Conservation (phyloP, 495 filamentous ascomycete genomes). For the Bacidia gigantensis region DNA sequence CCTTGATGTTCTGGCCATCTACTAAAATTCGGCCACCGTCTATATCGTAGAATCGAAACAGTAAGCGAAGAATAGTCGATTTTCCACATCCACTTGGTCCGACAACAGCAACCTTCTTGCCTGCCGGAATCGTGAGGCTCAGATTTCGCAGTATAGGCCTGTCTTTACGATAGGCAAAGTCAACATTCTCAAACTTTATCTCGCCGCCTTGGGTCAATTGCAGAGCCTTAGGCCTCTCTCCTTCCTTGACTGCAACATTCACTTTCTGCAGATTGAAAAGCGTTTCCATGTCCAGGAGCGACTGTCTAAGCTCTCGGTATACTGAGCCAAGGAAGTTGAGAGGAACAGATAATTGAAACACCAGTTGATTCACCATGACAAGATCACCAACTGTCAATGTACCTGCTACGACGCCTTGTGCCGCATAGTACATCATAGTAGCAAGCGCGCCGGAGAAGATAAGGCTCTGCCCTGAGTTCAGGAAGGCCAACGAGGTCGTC, state of each 20-base stretch:
- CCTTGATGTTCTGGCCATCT: conserved; percentile 82
- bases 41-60: conserved; percentile 92
- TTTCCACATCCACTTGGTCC: conserved; percentile 94
- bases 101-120: conserved; percentile 90
- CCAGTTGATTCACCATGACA: conserved; percentile 96
- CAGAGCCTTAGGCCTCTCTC: conserved; percentile 55
- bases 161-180: conserved; percentile 80
- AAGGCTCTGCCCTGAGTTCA: conserved; percentile 97
- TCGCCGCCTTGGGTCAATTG: conserved; percentile 64
- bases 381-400: conserved; percentile 84
- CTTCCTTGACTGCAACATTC: conserved; percentile 74
- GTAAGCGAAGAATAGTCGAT: conserved; percentile 75
- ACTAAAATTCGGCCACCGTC: conserved; percentile 78
- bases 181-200: conserved; percentile 88
- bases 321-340: conserved; percentile 94
- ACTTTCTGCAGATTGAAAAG: conserved; percentile 98
- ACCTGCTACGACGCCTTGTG: conserved; percentile 71
- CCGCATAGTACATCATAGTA: conserved; percentile 96
- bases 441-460: conserved; percentile 93
- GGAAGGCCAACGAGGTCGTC: conserved; percentile 76
- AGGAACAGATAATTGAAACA: conserved; percentile 93
- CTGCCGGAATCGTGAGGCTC: conserved; percentile 78
- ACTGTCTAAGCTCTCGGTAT: conserved; percentile 90
- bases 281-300: conserved; percentile 93
- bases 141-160: conserved; percentile 79